phyloP scores from a whole-genome alignment of 2,329 filamentous ascomycete genomes.

The Aspergillus quadrilineatus region DNA sequence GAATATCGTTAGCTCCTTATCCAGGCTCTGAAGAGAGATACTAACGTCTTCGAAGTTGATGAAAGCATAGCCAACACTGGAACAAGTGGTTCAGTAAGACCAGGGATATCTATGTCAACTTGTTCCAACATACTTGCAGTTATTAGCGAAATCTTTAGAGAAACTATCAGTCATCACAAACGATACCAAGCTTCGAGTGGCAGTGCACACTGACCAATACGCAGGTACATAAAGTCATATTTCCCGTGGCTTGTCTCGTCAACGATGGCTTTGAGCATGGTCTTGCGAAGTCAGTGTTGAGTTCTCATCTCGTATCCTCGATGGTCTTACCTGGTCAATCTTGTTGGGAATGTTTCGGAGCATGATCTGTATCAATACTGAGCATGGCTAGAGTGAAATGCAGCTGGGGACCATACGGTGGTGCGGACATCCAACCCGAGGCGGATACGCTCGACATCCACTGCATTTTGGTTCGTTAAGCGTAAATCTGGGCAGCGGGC shows the following conservation, averaged over 20 bases:
- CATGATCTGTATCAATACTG: slow-evolving; percentile 68
- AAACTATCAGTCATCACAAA: neutral
- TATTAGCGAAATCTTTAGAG: slow-evolving; percentile 67
- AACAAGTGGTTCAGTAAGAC: slow-evolving; percentile 7
- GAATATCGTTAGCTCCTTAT: slow-evolving; percentile 38
- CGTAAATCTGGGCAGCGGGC: slow-evolving; percentile 30
- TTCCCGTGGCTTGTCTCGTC: slow-evolving; percentile 76
- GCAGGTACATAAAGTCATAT: slow-evolving; percentile 93
- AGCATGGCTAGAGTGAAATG: neutral
- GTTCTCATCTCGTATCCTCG: neutral
- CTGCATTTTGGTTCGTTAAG: slow-evolving; percentile 43
- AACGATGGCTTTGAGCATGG: slow-evolving; percentile 73
- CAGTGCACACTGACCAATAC: slow-evolving; percentile 60
- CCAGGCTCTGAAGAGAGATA: slow-evolving; percentile 6
- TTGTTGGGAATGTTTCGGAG: slow-evolving; percentile 92
- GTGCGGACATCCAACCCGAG: slow-evolving; percentile 71
- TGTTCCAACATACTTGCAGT: slow-evolving; percentile 68
- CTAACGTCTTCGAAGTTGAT: slow-evolving; percentile 87
- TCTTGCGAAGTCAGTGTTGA: slow-evolving; percentile 39
- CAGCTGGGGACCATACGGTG: slow-evolving; percentile 57
- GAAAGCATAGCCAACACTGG: slow-evolving; percentile 91
- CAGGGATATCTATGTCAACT: neutral
- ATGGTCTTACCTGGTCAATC: slow-evolving; percentile 59
- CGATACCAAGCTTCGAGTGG: neutral
- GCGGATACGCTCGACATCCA: slow-evolving; percentile 46